A percentile compares a stretch with the other conserved stretches of the same genome.
These are phyloP conservation scores for Carex cristatella DNA, from an alignment of 176 grass and related monocot genomes.

Conservation along the genomic window DNA sequence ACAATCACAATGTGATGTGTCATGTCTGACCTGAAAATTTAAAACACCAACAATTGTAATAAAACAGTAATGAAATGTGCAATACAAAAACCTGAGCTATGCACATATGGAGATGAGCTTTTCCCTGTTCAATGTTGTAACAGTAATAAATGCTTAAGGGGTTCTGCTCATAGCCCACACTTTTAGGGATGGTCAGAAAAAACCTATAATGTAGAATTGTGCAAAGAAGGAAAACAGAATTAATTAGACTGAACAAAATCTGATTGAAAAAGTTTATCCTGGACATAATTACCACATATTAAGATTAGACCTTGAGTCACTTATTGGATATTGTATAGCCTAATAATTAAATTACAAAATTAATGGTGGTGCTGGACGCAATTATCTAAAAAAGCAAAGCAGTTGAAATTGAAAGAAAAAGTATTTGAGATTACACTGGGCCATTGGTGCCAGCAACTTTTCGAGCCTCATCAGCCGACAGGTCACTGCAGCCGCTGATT, in stretches of 20 bases:
- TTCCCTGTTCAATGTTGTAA: slow-evolving; percentile 39
- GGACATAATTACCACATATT: neutral
- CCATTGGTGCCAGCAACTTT: slow-evolving; percentile 54
- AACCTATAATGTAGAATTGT: slow-evolving; percentile 28
- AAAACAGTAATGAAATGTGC: neutral
- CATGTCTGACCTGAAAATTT: neutral
- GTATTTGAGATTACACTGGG: slow-evolving; percentile 41
- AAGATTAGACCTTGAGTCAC: neutral
- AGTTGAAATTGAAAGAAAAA: neutral
- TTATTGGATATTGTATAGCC: neutral
- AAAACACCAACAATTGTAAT: neutral
- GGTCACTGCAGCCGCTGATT: slow-evolving; percentile 20
- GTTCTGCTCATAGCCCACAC: slow-evolving; percentile 84
- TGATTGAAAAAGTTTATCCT: neutral
- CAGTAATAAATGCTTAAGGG: slow-evolving; percentile 92
- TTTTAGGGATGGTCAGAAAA: slow-evolving; percentile 82
- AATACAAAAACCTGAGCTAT: slow-evolving; percentile 61
- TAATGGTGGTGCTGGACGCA: neutral
- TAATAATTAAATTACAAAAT: neutral
- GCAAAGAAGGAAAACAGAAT: neutral
- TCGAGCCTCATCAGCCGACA: slow-evolving; percentile 63
- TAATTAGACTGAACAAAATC: neutral
- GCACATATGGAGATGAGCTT: slow-evolving; percentile 49
- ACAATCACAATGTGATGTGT: neutral
- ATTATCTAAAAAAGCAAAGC: neutral